phyloP scores from a whole-genome alignment of 75 land plant species.

The Cryptomeria japonica region DNA sequence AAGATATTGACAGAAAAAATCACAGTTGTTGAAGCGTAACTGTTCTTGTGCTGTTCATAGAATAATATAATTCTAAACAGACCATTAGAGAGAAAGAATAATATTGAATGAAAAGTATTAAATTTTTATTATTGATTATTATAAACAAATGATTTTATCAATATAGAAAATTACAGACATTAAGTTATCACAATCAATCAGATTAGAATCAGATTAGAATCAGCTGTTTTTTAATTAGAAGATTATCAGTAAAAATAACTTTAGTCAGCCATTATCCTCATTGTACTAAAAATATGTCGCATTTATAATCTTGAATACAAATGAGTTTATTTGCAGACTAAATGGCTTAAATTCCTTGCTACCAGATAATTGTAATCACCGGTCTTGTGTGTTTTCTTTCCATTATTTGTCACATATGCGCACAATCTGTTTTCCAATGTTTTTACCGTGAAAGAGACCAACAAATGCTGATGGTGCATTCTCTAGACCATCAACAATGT shows the following conservation, averaged over 20 bases:
- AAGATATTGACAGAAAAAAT: too few relatives aligned
- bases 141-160: not conserved
- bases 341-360: not conserved
- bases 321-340: too few relatives aligned
- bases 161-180: too few relatives aligned
- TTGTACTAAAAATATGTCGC: not conserved
- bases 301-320: not conserved
- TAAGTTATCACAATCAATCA: too few relatives aligned
- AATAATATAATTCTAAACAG: too few relatives aligned
- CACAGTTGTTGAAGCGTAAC: not conserved
- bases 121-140: not conserved
- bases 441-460: constrained; percentile 49
- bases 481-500: constrained; percentile 51
- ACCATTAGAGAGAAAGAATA: not conserved
- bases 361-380: not conserved
- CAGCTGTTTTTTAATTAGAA: too few relatives aligned
- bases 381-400: not conserved
- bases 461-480: constrained; percentile 55
- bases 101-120: not conserved
- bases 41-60: not conserved
- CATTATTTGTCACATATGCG: constrained; percentile 30
- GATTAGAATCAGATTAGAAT: too few relatives aligned
- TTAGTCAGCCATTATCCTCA: not conserved
- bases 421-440: constrained; percentile 63
- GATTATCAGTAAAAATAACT: not conserved